A percentile compares a stretch with the other conserved stretches of the same genome.
Evolutionary conservation across 768 basidiomycete genomes (phyloP).

Genomic region (Dioszegia hungarica): DNA sequence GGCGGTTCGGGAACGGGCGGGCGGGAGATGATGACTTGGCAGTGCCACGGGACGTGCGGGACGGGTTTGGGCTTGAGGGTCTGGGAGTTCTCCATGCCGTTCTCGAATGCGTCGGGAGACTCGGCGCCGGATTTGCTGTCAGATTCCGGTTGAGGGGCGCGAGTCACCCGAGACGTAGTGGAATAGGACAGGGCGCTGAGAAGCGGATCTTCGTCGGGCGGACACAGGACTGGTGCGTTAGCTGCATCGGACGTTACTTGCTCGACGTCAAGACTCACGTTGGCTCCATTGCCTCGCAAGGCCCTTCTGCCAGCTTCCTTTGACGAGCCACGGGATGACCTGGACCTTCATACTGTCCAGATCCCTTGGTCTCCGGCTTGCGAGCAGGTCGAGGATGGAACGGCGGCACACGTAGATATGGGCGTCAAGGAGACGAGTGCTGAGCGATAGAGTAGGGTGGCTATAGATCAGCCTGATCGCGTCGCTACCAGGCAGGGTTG

Average conservation of each 20-base stretch:
- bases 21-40: conserved; percentile 34
- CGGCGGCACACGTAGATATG: conserved; percentile 85
- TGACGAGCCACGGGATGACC: conserved; percentile 87
- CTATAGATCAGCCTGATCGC: conserved; percentile 53
- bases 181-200: conserved; percentile 31
- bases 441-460: conserved; percentile 66
- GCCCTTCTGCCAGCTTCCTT: conserved; percentile 61
- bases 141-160: too few relatives aligned
- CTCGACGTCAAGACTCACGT: too few relatives aligned
- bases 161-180: too few relatives aligned
- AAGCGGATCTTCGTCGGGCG: conserved; percentile 30
- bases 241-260: conserved; percentile 23
- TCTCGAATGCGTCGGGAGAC: too few relatives aligned
- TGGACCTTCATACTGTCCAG: conserved; percentile 83
- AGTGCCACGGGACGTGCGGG: conserved; percentile 20
- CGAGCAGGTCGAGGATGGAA: conserved; percentile 62
- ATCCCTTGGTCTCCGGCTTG: conserved; percentile 60
- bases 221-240: conserved; percentile 28
- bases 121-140: too few relatives aligned
- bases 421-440: conserved; percentile 69
- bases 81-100: conserved; percentile 6
- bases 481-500: conserved; percentile 59
- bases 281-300: conserved; percentile 39
- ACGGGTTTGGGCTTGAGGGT: background rate
- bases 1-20: conserved; percentile 12